Evolutionary conservation across 495 filamentous ascomycete species (phyloP).

Genomic region (Tirmania nivea): DNA sequence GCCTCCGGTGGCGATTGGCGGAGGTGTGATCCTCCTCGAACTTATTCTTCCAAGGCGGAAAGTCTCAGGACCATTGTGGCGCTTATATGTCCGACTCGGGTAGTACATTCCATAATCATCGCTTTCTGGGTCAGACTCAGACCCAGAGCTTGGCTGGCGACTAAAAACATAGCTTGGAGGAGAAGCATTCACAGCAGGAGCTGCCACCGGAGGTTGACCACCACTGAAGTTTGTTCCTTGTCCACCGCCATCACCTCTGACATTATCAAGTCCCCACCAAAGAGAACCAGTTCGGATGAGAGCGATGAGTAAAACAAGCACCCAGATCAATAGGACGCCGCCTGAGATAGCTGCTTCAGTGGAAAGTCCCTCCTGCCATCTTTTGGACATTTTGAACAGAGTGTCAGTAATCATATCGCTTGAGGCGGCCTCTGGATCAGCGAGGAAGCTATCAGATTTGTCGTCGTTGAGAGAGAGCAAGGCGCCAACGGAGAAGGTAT

Average conservation of each 20-base stretch:
- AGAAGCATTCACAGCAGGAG: too few relatives aligned
- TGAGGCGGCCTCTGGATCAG: conserved; percentile 42
- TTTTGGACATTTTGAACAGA: background rate
- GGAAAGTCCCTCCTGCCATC: background rate
- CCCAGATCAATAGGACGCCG: background rate
- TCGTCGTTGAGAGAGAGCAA: conserved; percentile 34
- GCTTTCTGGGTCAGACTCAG: too few relatives aligned
- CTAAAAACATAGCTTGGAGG: too few relatives aligned
- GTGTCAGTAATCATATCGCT: conserved; percentile 46
- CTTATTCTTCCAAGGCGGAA: too few relatives aligned
- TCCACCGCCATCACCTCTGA: conserved; percentile 29
- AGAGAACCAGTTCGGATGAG: conserved; percentile 39
- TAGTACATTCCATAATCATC: too few relatives aligned
- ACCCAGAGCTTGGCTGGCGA: too few relatives aligned
- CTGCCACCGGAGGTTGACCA: too few relatives aligned
- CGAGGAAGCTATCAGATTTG: conserved; percentile 47
- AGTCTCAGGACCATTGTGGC: too few relatives aligned
- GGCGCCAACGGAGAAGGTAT: conserved; percentile 71
- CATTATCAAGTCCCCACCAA: conserved; percentile 28
- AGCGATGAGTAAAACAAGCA: conserved; percentile 36
- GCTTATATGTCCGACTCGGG: too few relatives aligned
- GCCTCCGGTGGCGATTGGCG: too few relatives aligned
- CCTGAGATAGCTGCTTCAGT: background rate
- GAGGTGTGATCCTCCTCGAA: too few relatives aligned
- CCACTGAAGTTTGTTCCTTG: background rate